Base-by-base conservation (phyloP, 2,329 filamentous ascomycete genomes). In the Claviceps pazoutovae region DNA sequence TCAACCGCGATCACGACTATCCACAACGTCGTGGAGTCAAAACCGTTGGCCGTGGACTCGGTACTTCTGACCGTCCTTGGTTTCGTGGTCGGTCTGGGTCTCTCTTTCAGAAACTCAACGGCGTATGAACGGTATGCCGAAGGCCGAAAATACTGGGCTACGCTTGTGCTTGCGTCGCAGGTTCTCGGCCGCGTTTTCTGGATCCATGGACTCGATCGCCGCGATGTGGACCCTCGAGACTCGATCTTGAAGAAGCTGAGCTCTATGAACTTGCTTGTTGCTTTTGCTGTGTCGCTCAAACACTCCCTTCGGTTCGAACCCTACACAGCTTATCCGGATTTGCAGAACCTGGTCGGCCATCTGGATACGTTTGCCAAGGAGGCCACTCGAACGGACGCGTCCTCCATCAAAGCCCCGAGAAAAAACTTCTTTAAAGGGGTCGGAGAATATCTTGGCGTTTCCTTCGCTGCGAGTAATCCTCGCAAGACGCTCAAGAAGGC, bases 261-360 rank as follows among this genome's bases (percentile, higher is more conserved):
- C 16, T 81, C 81, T 6, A 78, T 93, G 66, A 91, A 93, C 63
- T 74, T 93, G 6, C 74, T 93, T 56, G 76, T 88, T 30, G 84
- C 86, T 2, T 93, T 86, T 59, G 77, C 86, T n/a, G 74, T 86
- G 17, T 70, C 88, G 1, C 73, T 94, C 54, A 91, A 91, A 70
- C 88, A 93, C 68, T 83, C 82, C 60, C 77, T 94, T 36, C 85
- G 88, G 36, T 91, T 91, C 64, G 87, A 94, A 64, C 87, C 88
- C 1, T 87, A 86, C 59, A 80, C 83, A 37, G 78, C 83, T 50
- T 91, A 93, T 64, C 76, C 83, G 1, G 88, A 93, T 60, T 72
- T 94, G 5, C 70, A 78, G 39, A 78, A 82, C 19, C 73, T 89
- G 14, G 76, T 90, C 34, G 75, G 76, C 16, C 83, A 89, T 61